These are phyloP conservation scores for Effrenium voratum DNA, from an alignment of 73 alveolate species.

Conservation along the genomic window DNA sequence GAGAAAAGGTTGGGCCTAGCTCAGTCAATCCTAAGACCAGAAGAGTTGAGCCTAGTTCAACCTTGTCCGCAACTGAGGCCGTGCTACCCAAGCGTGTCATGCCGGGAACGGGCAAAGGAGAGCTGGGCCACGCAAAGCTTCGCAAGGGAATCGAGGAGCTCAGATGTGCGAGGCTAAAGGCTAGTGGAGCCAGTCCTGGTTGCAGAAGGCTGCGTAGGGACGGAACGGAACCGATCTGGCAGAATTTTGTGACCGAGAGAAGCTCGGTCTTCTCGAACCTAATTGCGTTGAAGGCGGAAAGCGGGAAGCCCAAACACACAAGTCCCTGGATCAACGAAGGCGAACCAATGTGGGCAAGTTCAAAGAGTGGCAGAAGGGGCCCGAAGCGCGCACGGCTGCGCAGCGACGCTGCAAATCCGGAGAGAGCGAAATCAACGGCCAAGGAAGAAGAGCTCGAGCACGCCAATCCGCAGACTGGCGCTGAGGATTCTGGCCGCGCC, in stretches of 20 bases:
- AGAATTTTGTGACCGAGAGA: background rate
- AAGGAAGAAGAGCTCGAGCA: background rate
- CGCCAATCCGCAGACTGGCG: background rate
- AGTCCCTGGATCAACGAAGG: background rate
- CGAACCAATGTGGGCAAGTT: constrained; percentile 3
- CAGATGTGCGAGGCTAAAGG: background rate
- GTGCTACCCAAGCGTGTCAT: background rate
- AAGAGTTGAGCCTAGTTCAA: constrained; percentile 1
- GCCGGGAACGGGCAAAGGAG: background rate
- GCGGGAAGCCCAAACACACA: background rate
- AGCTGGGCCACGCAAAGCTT: background rate
- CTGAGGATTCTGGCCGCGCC: background rate
- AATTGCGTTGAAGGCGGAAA: background rate
- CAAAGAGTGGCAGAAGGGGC: background rate
- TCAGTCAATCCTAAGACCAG: background rate
- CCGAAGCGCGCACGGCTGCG: constrained; percentile 7
- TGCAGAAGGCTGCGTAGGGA: background rate
- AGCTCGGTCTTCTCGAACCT: constrained; percentile 51
- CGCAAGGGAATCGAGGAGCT: background rate
- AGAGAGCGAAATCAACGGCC: background rate
- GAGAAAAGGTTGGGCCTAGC: background rate
- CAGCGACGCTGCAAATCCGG: background rate
- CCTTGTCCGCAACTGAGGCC: constrained; percentile 4
- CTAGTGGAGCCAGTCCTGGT: background rate
- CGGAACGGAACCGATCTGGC: background rate